Percentiles rank a stretch among this genome's conserved stretches.
phyloP scores from a whole-genome alignment of 2,329 filamentous ascomycete genomes.

The Cryphonectria japonica region DNA sequence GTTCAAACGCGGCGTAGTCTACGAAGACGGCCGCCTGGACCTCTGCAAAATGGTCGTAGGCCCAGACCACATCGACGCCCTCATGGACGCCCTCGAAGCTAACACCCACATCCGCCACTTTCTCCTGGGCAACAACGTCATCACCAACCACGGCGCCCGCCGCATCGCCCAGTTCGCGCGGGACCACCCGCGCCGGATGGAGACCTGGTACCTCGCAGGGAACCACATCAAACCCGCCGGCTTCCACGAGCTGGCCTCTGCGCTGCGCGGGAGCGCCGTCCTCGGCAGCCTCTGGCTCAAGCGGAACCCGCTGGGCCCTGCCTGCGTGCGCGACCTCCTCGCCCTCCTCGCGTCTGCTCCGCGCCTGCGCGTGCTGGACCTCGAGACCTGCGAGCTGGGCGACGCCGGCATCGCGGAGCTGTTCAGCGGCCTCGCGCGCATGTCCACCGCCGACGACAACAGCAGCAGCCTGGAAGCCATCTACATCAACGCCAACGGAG shows the following conservation, averaged over 20 bases:
- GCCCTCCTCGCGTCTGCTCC: conserved; percentile 47
- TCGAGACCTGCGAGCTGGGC: conserved; percentile 57
- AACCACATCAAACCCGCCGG: conserved; percentile 53
- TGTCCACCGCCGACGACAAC: conserved; percentile 38
- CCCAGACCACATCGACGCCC: conserved; percentile 51
- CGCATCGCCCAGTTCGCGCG: conserved; percentile 51
- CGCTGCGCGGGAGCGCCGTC: conserved; percentile 46
- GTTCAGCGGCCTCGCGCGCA: conserved; percentile 43
- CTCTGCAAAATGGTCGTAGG: conserved; percentile 60
- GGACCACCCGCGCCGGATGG: conserved; percentile 50
- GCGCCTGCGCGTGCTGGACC: conserved; percentile 52
- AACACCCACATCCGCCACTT: conserved; percentile 56
- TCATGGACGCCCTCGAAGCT: conserved; percentile 52
- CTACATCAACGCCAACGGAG: conserved; percentile 44
- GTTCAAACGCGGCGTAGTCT: conserved; percentile 47
- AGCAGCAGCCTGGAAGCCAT: conserved; percentile 41
- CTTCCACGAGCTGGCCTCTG: conserved; percentile 48
- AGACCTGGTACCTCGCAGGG: conserved; percentile 60
- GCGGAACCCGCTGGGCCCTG: conserved; percentile 53
- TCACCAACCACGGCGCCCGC: conserved; percentile 51
- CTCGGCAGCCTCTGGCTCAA: conserved; percentile 59
- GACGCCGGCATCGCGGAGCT: conserved; percentile 49
- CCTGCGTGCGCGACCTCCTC: conserved; percentile 45
- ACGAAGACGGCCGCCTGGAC: conserved; percentile 57
- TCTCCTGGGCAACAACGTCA: conserved; percentile 58